Evolutionary conservation across 768 basidiomycete species (phyloP).

Genomic region (Russula earlei): DNA sequence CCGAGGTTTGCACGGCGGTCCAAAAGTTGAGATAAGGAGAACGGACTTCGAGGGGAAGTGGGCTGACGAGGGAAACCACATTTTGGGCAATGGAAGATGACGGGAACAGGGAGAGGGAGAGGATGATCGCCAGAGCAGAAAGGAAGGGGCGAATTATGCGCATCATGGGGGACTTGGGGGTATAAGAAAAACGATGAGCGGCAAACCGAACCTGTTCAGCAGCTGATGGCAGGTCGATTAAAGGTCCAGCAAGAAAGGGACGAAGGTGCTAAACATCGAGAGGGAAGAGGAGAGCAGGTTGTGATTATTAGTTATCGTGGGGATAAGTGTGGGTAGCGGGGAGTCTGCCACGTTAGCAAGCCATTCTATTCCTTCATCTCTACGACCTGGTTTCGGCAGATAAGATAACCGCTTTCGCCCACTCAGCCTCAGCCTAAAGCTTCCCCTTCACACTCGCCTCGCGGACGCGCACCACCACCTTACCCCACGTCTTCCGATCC

Average conservation of each 20-base stretch:
- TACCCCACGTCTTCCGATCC: constrained; percentile 85
- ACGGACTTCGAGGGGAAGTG: constrained; percentile 9
- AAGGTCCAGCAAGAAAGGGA: not conserved
- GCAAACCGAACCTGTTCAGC: not conserved
- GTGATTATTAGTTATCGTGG: too few relatives aligned
- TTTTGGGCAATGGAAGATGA: not conserved
- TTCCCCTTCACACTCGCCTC: constrained; percentile 41
- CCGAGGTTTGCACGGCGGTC: not conserved
- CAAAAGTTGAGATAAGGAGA: constrained; percentile 16
- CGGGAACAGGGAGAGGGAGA: not conserved
- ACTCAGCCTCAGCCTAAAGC: constrained; percentile 29
- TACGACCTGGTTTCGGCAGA: too few relatives aligned
- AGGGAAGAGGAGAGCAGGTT: too few relatives aligned
- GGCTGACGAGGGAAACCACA: not conserved
- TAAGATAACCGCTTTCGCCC: too few relatives aligned
- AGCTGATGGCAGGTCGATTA: not conserved
- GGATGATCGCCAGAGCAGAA: not conserved
- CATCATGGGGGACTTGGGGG: not conserved
- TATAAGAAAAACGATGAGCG: too few relatives aligned
- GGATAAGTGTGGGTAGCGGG: too few relatives aligned
- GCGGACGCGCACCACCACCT: constrained; percentile 60
- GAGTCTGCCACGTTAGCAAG: too few relatives aligned
- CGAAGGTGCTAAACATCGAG: too few relatives aligned
- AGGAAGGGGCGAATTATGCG: not conserved
- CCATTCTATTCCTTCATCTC: too few relatives aligned